phyloP scores from a whole-genome alignment of 768 basidiomycete species.

The Brasilioporus rufonigricans region DNA sequence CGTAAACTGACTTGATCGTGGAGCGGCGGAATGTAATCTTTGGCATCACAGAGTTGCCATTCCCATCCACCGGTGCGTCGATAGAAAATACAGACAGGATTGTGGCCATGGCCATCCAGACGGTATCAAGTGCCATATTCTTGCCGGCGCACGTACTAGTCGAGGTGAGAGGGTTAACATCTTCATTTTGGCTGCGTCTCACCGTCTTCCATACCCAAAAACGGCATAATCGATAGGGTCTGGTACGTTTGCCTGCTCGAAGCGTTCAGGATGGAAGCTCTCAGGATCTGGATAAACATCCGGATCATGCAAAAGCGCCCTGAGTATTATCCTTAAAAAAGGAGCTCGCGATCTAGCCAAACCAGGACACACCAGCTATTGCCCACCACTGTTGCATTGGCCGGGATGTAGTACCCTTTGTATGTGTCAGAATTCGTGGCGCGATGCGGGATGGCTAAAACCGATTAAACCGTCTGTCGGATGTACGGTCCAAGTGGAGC shows the following conservation, averaged over 20 bases:
- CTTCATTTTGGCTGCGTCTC: not conserved
- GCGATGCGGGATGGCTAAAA: constrained; percentile 1
- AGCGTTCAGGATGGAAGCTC: constrained; percentile 1
- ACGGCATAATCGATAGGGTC: constrained; percentile 3
- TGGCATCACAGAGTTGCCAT: not conserved
- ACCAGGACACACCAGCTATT: not conserved
- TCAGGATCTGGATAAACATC: constrained; percentile 2
- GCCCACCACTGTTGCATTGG: constrained; percentile 1
- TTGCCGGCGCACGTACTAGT: constrained; percentile 2
- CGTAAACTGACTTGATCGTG: constrained; percentile 1
- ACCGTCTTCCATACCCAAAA: constrained; percentile 6
- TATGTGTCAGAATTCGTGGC: constrained; percentile 1
- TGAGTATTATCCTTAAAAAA: not conserved
- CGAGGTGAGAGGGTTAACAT: not conserved
- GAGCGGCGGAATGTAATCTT: constrained; percentile 2
- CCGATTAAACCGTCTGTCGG: not conserved
- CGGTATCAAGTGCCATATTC: constrained; percentile 2
- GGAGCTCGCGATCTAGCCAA: no score
- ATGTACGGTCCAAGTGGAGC: not conserved
- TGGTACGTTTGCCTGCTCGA: not conserved
- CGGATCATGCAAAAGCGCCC: constrained; percentile 2
- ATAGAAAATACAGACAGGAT: constrained; percentile 1
- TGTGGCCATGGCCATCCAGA: constrained; percentile 1
- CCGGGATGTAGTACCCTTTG: constrained; percentile 3
- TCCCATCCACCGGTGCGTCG: not conserved